Evolutionary conservation across 2,329 filamentous ascomycete species (phyloP), one percentile per base, ranked within the genome.

Genomic region (Cercospora sojina): DNA sequence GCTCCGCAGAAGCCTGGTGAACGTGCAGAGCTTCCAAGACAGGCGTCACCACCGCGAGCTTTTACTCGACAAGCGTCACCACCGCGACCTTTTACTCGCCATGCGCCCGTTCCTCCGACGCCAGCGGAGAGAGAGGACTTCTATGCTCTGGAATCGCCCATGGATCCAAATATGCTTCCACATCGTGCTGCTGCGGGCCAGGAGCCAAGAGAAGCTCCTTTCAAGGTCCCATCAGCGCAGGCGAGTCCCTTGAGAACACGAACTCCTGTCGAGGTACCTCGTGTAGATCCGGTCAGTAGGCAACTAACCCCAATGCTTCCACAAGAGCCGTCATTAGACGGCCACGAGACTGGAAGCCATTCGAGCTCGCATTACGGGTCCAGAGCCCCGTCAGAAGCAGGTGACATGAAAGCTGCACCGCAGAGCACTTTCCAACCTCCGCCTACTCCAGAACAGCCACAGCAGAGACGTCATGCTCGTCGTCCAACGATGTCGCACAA

Each of bases 401-500:
- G 43, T 18, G 62, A 49, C 9, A 29, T 66, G 7, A 56, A 58
- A 72, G 18, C 71, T 71, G 31, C 43, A 16, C 64, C 55, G 31
- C 64, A 61, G 31, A 61, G 47, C 31, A 56, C 47, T 3, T 56
- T 59, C 5, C 62, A 53, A 23, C 38, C 65, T 62, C 72, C 74
- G 59, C 64, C 73, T 25, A 65, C 68, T n/a, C 69, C 71, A 3
- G 68, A 65, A 65, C 47, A 67, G 18, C 41, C 27, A 27, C 60
- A 43, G 23, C 47, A 55, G 6, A 25, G 49, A 55, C 29, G 49
- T 20, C 47, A 56, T 29, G 49, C 49, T n/a, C 47, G 49, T 23
- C 60, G 60, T 23, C 60, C 60, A 25, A 62, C 60, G 5, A 31
- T 25, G 18, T 43, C 41, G 49, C 27, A 62, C 47, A 90, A 91